These are phyloP conservation scores for Strobilomyces dryophilus DNA, from an alignment of 768 basidiomycete genomes.

Conservation along the genomic window DNA sequence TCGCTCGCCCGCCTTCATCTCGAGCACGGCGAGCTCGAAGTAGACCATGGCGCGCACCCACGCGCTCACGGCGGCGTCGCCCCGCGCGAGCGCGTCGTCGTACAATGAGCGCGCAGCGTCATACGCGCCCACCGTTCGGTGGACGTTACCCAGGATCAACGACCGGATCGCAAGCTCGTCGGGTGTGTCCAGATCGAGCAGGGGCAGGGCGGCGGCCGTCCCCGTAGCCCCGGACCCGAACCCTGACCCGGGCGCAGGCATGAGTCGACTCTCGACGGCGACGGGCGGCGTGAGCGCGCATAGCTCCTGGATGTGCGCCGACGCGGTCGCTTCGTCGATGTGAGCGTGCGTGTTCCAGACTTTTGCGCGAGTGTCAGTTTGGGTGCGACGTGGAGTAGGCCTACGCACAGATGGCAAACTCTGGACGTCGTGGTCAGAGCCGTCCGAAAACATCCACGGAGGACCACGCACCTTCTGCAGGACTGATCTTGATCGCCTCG, in stretches of 20 bases:
- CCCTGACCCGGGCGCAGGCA: too few relatives aligned
- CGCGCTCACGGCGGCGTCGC: conserved; percentile 44
- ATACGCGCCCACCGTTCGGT: conserved; percentile 52
- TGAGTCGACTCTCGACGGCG: conserved; percentile 29
- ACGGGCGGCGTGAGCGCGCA: conserved; percentile 45
- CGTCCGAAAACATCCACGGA: not conserved
- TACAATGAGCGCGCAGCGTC: conserved; percentile 47
- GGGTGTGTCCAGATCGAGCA: conserved; percentile 53
- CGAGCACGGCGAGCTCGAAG: conserved; percentile 70
- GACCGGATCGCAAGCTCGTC: conserved; percentile 70
- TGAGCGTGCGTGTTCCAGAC: conserved; percentile 82
- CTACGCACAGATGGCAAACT: conserved; percentile 63
- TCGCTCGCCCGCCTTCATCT: conserved; percentile 56
- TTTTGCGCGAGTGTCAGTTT: conserved; percentile 24
- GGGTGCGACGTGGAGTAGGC: not conserved
- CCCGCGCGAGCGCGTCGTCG: conserved; percentile 45
- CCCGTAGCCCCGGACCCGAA: conserved; percentile 20
- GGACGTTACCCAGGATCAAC: conserved; percentile 62
- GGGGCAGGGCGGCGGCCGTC: not conserved
- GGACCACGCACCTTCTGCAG: conserved; percentile 56
- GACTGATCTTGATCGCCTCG: conserved; percentile 56
- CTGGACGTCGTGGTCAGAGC: conserved; percentile 31
- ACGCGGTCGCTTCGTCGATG: conserved; percentile 47
- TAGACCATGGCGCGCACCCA: conserved; percentile 67
- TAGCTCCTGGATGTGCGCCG: conserved; percentile 57